Percentiles rank a stretch among this genome's conserved stretches.
phyloP scores from a whole-genome alignment of 495 filamentous ascomycete genomes.

The Halenospora varia region DNA sequence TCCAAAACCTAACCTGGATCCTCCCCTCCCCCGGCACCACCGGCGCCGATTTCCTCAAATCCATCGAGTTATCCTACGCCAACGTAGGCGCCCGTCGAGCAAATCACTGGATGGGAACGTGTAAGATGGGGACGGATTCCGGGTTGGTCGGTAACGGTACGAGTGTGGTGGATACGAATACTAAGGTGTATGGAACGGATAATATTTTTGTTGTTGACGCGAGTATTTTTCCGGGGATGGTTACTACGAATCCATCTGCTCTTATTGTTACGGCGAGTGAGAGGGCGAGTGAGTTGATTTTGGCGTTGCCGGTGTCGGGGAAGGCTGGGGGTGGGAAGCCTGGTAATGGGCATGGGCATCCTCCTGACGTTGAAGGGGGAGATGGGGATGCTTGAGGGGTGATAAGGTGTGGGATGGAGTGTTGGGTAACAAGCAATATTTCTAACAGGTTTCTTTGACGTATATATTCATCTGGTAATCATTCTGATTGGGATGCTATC shows the following conservation, averaged over 20 bases:
- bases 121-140: conserved; percentile 64
- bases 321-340: too few relatives aligned
- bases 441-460: too few relatives aligned
- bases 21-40: conserved; percentile 48
- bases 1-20: conserved; percentile 49
- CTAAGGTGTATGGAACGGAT: conserved; percentile 58
- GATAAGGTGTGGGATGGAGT: too few relatives aligned
- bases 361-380: too few relatives aligned
- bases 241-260: conserved; percentile 46
- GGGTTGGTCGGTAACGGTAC: conserved; percentile 52
- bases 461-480: too few relatives aligned
- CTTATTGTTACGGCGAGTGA: conserved; percentile 48
- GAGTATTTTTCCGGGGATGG: conserved; percentile 50
- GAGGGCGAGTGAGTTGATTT: conserved; percentile 45
- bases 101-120: conserved; percentile 68
- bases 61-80: conserved; percentile 34
- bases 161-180: conserved; percentile 56
- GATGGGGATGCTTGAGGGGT: too few relatives aligned
- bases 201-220: conserved; percentile 53
- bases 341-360: too few relatives aligned
- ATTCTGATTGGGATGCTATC: too few relatives aligned
- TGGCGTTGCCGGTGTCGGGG: conserved; percentile 27
- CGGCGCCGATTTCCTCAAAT: conserved; percentile 48
- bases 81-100: conserved; percentile 53
- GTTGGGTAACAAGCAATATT: too few relatives aligned